phyloP scores from a whole-genome alignment of 2,329 filamentous ascomycete genomes.

The Phaeomoniella chlamydospora region DNA sequence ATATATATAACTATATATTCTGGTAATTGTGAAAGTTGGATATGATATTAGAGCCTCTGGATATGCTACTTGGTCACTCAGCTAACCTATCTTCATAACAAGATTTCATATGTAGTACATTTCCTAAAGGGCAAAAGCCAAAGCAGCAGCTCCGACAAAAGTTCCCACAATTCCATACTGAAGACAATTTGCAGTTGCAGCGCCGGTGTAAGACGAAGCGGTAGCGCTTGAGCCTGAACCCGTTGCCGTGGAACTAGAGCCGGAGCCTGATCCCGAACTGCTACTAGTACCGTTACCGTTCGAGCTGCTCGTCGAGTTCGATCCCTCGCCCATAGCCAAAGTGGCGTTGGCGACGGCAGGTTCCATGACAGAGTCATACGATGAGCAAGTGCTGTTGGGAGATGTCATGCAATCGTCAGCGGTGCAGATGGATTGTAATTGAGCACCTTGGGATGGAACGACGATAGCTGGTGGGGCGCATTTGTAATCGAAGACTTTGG shows the following conservation, averaged over 20 bases:
- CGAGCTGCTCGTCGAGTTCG: background rate
- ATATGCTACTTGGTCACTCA: too few species aligned
- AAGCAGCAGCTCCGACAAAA: too few species aligned
- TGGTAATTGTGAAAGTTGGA: too few species aligned
- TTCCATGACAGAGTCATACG: constrained; percentile 4
- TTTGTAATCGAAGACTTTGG: constrained; percentile 34
- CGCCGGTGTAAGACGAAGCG: constrained; percentile 1
- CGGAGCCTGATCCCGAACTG: constrained; percentile 2
- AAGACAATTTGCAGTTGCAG: constrained; percentile 3
- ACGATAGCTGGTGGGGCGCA: constrained; percentile 30
- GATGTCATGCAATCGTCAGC: constrained; percentile 4
- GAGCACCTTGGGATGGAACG: constrained; percentile 7
- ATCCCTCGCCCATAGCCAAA: constrained; percentile 5
- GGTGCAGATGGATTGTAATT: constrained; percentile 7
- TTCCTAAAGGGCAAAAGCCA: too few species aligned
- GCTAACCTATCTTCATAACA: too few species aligned
- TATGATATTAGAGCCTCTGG: too few species aligned
- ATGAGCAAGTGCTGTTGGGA: constrained; percentile 5
- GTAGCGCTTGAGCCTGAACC: constrained; percentile 1
- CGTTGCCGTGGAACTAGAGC: constrained; percentile 3
- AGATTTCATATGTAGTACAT: too few species aligned
- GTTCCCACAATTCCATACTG: too few species aligned
- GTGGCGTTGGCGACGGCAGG: constrained; percentile 6
- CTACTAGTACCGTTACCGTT: constrained; percentile 2
- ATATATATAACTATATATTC: too few species aligned